phyloP scores from a whole-genome alignment of 2,329 filamentous ascomycete genomes.

The Penicillium sp. region DNA sequence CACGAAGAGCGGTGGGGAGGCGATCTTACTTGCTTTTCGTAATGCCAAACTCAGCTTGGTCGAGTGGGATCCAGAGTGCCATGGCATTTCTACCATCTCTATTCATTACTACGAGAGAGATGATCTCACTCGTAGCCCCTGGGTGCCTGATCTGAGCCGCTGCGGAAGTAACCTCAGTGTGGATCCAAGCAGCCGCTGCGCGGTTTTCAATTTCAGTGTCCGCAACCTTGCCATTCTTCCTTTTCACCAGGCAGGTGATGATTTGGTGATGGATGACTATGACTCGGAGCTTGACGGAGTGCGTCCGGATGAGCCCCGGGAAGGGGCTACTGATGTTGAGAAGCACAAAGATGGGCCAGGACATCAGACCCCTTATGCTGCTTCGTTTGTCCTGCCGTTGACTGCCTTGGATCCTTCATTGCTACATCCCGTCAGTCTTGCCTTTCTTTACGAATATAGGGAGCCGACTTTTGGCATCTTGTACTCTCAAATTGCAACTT shows the following conservation, averaged over 20 bases:
- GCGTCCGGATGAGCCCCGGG: conserved; percentile 46
- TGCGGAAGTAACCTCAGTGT: conserved; percentile 78
- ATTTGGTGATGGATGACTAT: conserved; percentile 87
- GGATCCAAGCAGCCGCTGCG: conserved; percentile 88
- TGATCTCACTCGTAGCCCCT: conserved; percentile 75
- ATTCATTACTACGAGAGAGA: conserved; percentile 99
- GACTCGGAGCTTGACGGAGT: conserved; percentile 74
- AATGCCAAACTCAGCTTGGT: conserved; percentile 90
- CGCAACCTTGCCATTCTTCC: conserved; percentile 89
- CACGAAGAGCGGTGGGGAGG: conserved; percentile 75
- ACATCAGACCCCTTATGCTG: conserved; percentile 66
- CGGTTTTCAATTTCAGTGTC: conserved; percentile 84
- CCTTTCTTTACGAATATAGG: conserved; percentile 93
- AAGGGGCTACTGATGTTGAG: conserved; percentile 25
- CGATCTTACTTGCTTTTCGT: conserved; percentile 75
- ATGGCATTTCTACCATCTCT: conserved; percentile 78
- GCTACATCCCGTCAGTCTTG: conserved; percentile 82
- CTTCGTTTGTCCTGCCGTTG: conserved; percentile 89
- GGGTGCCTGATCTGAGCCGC: conserved; percentile 69
- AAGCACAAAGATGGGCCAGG: conserved; percentile 32
- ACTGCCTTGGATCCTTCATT: conserved; percentile 82
- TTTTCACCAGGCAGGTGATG: conserved; percentile 79
- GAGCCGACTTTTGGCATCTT: conserved; percentile 96
- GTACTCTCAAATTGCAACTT: conserved; percentile 68
- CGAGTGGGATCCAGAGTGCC: conserved; percentile 82